These are phyloP conservation scores for Neobulgaria alba DNA, from an alignment of 2,329 filamentous ascomycete species.

Conservation along the genomic window DNA sequence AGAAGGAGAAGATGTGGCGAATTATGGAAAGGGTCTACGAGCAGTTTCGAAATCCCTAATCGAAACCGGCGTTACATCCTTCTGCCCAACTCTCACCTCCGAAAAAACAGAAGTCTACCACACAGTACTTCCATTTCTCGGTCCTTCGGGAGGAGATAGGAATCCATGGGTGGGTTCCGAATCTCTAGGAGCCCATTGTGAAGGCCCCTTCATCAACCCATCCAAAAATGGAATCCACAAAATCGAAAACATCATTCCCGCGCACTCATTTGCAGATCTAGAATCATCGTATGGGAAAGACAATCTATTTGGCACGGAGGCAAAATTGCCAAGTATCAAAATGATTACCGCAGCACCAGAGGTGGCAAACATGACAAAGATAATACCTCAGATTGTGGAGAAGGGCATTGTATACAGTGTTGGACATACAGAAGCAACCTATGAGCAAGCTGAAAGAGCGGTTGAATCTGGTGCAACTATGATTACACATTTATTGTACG, in stretches of 20 bases:
- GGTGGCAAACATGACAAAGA: conserved; percentile 56
- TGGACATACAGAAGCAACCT: conserved; percentile 81
- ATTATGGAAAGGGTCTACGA: conserved; percentile 65
- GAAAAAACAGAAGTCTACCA: conserved; percentile 76
- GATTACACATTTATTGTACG: conserved; percentile 92
- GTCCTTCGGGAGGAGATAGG: conserved; percentile 55
- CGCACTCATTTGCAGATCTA: conserved; percentile 55
- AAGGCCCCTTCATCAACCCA: conserved; percentile 80
- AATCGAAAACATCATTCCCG: conserved; percentile 58
- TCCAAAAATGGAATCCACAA: conserved; percentile 85
- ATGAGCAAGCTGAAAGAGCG: conserved; percentile 67
- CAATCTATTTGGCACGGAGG: conserved; percentile 47
- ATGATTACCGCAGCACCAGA: conserved; percentile 87
- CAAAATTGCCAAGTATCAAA: conserved; percentile 43
- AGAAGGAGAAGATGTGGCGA: conserved; percentile 39
- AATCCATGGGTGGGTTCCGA: conserved; percentile 65
- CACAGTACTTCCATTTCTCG: conserved; percentile 68
- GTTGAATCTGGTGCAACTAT: conserved; percentile 71
- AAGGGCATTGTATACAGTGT: conserved; percentile 69
- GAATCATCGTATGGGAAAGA: conserved; percentile 62
- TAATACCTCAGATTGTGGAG: conserved; percentile 58
- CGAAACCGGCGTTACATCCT: conserved; percentile 77
- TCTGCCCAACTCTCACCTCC: conserved; percentile 77
- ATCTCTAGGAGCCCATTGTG: conserved; percentile 81
- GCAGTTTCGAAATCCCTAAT: conserved; percentile 65